phyloP scores from a whole-genome alignment of 176 grass and related monocot species.

The Aegilops bicornis region DNA sequence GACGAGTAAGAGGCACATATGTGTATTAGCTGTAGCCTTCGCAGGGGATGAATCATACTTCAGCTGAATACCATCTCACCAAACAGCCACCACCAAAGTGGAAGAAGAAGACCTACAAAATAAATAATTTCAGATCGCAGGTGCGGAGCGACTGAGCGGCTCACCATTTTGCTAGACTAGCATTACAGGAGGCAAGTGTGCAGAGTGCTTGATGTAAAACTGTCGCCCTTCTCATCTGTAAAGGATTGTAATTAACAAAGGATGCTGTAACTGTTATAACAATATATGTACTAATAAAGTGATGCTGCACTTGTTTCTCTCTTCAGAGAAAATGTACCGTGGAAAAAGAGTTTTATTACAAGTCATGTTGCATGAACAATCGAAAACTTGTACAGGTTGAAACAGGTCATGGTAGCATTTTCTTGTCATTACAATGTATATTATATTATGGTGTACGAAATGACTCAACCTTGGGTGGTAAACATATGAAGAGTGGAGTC shows the following conservation, averaged over 20 bases:
- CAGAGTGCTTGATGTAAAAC: conserved; percentile 1
- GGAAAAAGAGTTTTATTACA: neutral
- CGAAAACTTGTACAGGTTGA: neutral
- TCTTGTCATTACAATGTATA: neutral
- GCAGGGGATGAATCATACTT: conserved; percentile 6
- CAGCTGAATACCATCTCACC: neutral
- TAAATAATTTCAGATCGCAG: conserved; percentile 23
- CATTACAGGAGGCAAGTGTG: conserved; percentile 3
- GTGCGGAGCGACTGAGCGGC: neutral
- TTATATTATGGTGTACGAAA: no score
- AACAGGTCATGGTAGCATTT: neutral
- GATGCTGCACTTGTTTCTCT: conserved; percentile 14
- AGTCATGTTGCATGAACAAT: neutral
- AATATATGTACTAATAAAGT: conserved; percentile 21
- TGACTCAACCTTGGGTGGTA: neutral
- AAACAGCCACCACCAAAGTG: conserved; percentile 7
- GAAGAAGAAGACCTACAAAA: conserved; percentile 27
- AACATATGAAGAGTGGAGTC: neutral
- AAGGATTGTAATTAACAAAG: conserved; percentile 9
- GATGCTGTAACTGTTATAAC: neutral
- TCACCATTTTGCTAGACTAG: conserved; percentile 11
- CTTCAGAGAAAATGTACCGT: neutral
- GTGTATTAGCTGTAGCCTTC: neutral
- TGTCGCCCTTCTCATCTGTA: conserved; percentile 1
- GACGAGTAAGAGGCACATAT: conserved; percentile 42